Percentiles rank a stretch among this genome's conserved stretches.
Conservation (phyloP, 257 asterid genomes). For the Solanum pennellii region DNA sequence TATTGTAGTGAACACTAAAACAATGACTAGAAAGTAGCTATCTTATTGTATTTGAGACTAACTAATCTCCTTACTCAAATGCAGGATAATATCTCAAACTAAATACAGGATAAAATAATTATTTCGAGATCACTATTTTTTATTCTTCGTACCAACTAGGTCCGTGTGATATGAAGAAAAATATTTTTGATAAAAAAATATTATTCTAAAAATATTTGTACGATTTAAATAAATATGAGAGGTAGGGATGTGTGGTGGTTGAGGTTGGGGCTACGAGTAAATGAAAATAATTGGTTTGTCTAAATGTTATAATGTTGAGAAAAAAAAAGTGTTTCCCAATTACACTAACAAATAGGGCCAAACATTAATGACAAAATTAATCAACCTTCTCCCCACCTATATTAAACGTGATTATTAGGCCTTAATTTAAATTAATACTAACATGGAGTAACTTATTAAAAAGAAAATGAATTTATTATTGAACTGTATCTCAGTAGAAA, state of each 20-base stretch:
- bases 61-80: neutral
- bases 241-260: neutral
- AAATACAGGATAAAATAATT: too few relatives aligned
- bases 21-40: too few relatives aligned
- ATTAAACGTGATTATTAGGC: neutral
- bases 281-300: neutral
- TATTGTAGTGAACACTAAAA: neutral
- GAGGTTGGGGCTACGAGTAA: neutral
- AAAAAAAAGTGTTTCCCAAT: neutral
- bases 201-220: too few relatives aligned
- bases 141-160: too few relatives aligned
- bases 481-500: neutral
- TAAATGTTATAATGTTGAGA: neutral
- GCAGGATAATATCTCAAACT: neutral
- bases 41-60: neutral
- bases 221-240: neutral
- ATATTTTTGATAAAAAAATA: too few relatives aligned
- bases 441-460: neutral
- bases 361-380: neutral
- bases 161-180: neutral
- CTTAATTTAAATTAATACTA: neutral
- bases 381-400: neutral
- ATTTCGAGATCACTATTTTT: too few relatives aligned
- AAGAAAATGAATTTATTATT: neutral
- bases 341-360: neutral